Conservation (phyloP, 163 green algal species). For the Chloroidium sp. region DNA sequence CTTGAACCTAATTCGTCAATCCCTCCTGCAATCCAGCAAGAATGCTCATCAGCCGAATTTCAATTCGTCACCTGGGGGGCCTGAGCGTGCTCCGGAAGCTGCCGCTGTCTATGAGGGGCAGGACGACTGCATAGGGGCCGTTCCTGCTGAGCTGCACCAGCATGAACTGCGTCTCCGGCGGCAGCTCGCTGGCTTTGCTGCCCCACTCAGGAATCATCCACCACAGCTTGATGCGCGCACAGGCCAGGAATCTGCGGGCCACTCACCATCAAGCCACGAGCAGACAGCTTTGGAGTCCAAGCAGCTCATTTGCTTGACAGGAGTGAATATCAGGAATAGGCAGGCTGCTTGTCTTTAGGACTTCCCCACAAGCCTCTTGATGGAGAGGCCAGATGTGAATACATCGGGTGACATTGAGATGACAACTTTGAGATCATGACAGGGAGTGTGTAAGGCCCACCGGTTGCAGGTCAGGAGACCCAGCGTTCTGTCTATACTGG, state of each 20-base stretch:
- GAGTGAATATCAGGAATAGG: no score
- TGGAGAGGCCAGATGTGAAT: no score
- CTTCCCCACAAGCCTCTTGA: no score
- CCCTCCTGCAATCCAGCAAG: no score
- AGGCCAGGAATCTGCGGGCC: slow-evolving; percentile 6
- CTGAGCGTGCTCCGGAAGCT: slow-evolving; percentile 62
- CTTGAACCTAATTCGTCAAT: no score
- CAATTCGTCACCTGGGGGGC: slow-evolving; percentile 28
- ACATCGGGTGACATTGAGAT: no score
- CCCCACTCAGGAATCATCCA: slow-evolving; percentile 84
- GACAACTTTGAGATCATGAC: no score
- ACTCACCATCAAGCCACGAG: not conserved
- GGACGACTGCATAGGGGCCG: slow-evolving; percentile 56
- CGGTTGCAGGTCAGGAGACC: not conserved
- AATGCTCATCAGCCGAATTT: no score
- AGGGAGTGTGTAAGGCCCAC: not conserved
- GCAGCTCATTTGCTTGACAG: not conserved
- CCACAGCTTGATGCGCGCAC: slow-evolving; percentile 13
- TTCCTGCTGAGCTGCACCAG: slow-evolving; percentile 48
- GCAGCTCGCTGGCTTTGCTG: slow-evolving; percentile 38
- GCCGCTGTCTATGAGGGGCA: slow-evolving; percentile 68
- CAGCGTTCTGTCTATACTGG: not conserved
- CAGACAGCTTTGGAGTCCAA: not conserved
- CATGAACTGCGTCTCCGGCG: slow-evolving; percentile 44
- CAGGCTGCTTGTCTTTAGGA: no score